phyloP scores from a whole-genome alignment of 768 basidiomycete species.

The Favolaschia claudopus region DNA sequence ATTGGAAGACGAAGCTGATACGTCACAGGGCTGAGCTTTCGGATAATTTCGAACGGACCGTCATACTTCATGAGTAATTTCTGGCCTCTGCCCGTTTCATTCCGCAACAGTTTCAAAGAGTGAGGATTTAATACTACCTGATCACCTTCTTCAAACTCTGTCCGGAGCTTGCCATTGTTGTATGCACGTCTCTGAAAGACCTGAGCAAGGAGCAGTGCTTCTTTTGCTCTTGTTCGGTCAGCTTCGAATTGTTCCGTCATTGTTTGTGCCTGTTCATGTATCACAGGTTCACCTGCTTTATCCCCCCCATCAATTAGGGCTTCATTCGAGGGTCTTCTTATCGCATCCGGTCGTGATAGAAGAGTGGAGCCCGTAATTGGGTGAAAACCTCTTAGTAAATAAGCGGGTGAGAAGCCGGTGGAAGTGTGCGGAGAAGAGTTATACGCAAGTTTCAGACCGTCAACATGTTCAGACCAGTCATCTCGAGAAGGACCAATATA shows the following conservation, averaged over 20 bases:
- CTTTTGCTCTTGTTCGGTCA: neutral
- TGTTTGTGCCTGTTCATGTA: constrained; percentile 6
- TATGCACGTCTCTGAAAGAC: constrained; percentile 13
- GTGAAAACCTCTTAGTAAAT: constrained; percentile 34
- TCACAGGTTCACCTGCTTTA: neutral
- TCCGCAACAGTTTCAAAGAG: constrained; percentile 20
- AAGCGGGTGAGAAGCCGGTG: constrained; percentile 37
- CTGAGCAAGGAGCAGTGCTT: constrained; percentile 19
- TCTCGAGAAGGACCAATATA: constrained; percentile 33
- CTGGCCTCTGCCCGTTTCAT: constrained; percentile 27
- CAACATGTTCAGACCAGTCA: constrained; percentile 35
- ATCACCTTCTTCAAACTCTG: constrained; percentile 29
- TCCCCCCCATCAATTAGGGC: neutral
- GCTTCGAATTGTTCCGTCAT: constrained; percentile 13
- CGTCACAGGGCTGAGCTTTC: constrained; percentile 29
- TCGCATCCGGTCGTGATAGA: neutral
- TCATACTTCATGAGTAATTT: constrained; percentile 26
- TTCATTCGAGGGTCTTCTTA: neutral
- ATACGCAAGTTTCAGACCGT: constrained; percentile 37
- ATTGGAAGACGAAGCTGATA: constrained; percentile 26
- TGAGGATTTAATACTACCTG: constrained; percentile 31
- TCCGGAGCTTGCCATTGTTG: constrained; percentile 19
- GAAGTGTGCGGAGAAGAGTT: constrained; percentile 38
- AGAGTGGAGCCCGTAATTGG: constrained; percentile 25
- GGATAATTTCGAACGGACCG: constrained; percentile 33